Evolutionary conservation across 345 rosid genomes (phyloP).

Genomic region (Rhodamnia rubescens): DNA sequence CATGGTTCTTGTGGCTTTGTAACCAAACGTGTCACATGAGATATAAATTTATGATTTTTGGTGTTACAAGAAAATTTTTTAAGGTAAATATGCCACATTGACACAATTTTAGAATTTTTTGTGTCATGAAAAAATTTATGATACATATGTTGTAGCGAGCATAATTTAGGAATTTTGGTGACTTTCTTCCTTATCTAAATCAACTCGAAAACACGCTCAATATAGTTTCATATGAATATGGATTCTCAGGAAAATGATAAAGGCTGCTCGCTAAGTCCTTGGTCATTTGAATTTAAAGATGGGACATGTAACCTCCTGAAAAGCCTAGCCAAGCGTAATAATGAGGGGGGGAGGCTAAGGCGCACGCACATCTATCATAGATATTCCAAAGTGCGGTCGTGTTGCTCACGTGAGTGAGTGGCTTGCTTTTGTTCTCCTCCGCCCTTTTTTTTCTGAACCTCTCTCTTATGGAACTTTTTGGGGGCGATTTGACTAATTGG

Average conservation of each 20-base stretch:
- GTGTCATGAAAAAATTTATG: no score
- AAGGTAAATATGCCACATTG: no score
- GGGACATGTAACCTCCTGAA: neutral
- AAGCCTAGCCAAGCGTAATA: slow-evolving; percentile 19
- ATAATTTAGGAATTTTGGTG: no score
- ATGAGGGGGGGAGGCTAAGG: slow-evolving; percentile 1
- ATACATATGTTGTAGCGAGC: no score
- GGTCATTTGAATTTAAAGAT: neutral
- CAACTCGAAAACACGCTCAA: neutral
- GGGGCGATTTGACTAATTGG: neutral
- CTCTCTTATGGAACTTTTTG: neutral
- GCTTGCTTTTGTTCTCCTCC: neutral
- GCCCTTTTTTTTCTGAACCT: neutral
- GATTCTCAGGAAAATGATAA: neutral
- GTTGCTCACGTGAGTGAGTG: slow-evolving; percentile 30
- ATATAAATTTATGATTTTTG: no score
- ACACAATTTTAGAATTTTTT: no score
- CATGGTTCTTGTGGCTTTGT: neutral
- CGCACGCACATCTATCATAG: neutral
- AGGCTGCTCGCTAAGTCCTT: neutral
- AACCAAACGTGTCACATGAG: no score
- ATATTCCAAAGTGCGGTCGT: slow-evolving; percentile 17
- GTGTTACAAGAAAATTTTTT: no score
- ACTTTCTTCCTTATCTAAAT: neutral
- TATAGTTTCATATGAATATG: neutral